Evolutionary conservation across 2,329 filamentous ascomycete genomes (phyloP).

Genomic region (Sarocladium oryzae): DNA sequence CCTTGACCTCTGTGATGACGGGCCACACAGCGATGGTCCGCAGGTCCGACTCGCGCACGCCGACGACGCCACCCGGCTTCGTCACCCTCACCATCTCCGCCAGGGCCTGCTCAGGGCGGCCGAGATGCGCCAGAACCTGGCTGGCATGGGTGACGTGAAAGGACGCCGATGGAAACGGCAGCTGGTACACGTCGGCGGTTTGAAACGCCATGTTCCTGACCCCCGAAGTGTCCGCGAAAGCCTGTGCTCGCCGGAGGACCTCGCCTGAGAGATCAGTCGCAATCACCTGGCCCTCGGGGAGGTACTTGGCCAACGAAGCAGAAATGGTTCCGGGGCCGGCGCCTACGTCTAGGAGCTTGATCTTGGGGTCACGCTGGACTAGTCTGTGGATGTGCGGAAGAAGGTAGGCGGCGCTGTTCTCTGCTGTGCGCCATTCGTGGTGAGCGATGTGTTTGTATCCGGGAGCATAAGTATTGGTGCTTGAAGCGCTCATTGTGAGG

Average conservation of each 20-base stretch:
- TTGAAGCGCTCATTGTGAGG: neutral
- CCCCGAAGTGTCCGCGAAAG: slow-evolving; percentile 17
- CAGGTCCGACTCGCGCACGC: slow-evolving; percentile 27
- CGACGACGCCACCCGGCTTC: slow-evolving; percentile 34
- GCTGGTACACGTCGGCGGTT: slow-evolving; percentile 21
- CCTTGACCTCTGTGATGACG: slow-evolving; percentile 17
- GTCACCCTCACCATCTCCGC: slow-evolving; percentile 36
- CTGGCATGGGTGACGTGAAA: slow-evolving; percentile 38
- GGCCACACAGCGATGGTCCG: slow-evolving; percentile 24
- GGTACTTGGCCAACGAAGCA: slow-evolving; percentile 31
- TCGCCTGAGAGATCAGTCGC: slow-evolving; percentile 25
- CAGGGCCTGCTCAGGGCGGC: slow-evolving; percentile 26
- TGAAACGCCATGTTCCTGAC: slow-evolving; percentile 22
- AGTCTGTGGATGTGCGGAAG: slow-evolving; percentile 29
- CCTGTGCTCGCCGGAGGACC: slow-evolving; percentile 21
- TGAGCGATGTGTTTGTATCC: slow-evolving; percentile 23
- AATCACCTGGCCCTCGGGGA: slow-evolving; percentile 29
- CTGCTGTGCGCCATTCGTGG: slow-evolving; percentile 33
- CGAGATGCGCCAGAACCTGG: slow-evolving; percentile 37
- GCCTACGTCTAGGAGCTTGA: slow-evolving; percentile 40
- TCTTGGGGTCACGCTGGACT: slow-evolving; percentile 20
- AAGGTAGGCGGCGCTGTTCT: slow-evolving; percentile 36
- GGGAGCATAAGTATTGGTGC: slow-evolving; percentile 19
- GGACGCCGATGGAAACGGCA: slow-evolving; percentile 30
- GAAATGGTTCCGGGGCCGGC: slow-evolving; percentile 45